Percentiles rank a stretch among this genome's conserved stretches.
phyloP scores from a whole-genome alignment of 352 stramenopile genomes.

The Thalassiosira delicatula region DNA sequence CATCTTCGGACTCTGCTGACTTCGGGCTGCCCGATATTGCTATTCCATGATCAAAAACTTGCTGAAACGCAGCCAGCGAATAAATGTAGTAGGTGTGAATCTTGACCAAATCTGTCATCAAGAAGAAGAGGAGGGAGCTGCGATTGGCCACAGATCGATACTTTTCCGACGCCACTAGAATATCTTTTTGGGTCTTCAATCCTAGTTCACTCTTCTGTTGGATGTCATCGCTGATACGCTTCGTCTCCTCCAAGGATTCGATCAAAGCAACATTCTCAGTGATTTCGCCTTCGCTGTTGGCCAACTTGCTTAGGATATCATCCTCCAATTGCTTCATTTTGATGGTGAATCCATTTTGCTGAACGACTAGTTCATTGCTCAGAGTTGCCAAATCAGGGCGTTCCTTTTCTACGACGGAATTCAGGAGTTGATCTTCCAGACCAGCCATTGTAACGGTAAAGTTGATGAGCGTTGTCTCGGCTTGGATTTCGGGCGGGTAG shows the following conservation, averaged over 20 bases:
- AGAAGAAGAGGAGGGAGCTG: constrained; percentile 95
- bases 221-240: constrained; percentile 94
- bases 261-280: constrained; percentile 97
- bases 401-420: constrained; percentile 95
- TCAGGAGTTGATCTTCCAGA: constrained; percentile 93
- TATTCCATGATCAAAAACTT: constrained; percentile 95
- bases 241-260: constrained; percentile 94
- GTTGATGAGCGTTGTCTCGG: constrained; percentile 94
- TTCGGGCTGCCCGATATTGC: constrained; percentile 78
- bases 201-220: constrained; percentile 92
- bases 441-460: constrained; percentile 95
- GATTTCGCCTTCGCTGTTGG: constrained; percentile 95
- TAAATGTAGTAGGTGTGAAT: constrained; percentile 98
- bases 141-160: constrained; percentile 92
- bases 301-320: constrained; percentile 93
- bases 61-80: constrained; percentile 93
- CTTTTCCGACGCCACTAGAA: constrained; percentile 91
- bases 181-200: constrained; percentile 91
- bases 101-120: constrained; percentile 92
- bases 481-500: constrained; percentile 96
- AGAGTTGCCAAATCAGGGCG: constrained; percentile 92
- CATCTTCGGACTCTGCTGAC: background rate
- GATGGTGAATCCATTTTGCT: constrained; percentile 94
- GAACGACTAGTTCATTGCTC: constrained; percentile 90
- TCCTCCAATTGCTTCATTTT: constrained; percentile 94